Conservation (phyloP, 805 yeast species). For the Jamesozyma lodderae region DNA sequence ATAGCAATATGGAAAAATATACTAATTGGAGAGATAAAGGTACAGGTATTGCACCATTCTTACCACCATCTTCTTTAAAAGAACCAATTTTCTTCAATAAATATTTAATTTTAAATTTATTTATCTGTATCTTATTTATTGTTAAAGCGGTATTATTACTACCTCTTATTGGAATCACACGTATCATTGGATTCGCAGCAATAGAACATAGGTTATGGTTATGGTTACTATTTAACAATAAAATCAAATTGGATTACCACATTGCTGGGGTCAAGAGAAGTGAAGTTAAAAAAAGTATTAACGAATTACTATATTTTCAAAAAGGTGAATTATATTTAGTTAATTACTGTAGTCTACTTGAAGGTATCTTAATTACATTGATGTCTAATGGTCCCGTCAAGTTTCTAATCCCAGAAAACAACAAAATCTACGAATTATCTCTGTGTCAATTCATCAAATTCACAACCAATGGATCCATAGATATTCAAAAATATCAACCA, state of each 20-base stretch:
- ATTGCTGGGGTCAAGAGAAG: conserved; percentile 39
- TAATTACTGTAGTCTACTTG: conserved; percentile 42
- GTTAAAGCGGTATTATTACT: not conserved
- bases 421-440: conserved; percentile 11
- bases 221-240: not conserved
- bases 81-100: not conserved
- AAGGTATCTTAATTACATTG: conserved; percentile 32
- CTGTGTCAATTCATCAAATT: conserved; percentile 14
- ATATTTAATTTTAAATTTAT: not conserved
- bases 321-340: conserved; percentile 36
- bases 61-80: conserved; percentile 39
- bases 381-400: conserved; percentile 18
- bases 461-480: conserved; percentile 18
- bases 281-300: conserved; percentile 10
- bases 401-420: conserved; percentile 17
- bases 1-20: conserved; percentile 56
- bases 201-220: not conserved
- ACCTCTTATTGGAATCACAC: not conserved
- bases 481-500: conserved; percentile 9
- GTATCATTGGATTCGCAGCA: not conserved
- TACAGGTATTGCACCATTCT: conserved; percentile 87
- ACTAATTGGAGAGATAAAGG: conserved; percentile 82
- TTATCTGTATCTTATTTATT: not conserved
- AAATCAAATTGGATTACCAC: conserved; percentile 24
- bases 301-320: conserved; percentile 30